Evolutionary conservation across 2,329 filamentous ascomycete species (phyloP), one percentile per base, ranked within the genome.

Genomic region (Aspergillus sp.): DNA sequence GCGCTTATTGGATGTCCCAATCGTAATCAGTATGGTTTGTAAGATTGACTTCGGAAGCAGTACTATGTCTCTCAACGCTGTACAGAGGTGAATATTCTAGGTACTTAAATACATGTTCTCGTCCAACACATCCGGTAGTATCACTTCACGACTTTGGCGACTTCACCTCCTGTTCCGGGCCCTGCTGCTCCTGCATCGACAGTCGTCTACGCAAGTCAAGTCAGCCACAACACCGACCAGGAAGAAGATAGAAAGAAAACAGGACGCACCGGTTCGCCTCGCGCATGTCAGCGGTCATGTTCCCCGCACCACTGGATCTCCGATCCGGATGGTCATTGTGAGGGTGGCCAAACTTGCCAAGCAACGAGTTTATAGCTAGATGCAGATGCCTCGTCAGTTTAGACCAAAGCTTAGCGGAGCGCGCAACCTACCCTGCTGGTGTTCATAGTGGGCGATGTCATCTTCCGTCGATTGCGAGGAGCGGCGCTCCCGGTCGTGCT

Each of bases 341-440:
- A 6, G 56, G 23, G 5, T 50, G 54, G 2, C 56, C 56, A 21
- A 58, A 56, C 14, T 45, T 56, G 3, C 54, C 54, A 60, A 86
- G 79, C 2, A 83, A 82, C 1, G 86, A 68, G 58, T 87, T 87
- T 59, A 88, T 7, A 79, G 69, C 84, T 83, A 31, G n/a, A n/a
- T 3, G 16, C 36, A 17, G 2, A 40, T 48, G 45, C 14, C n/a
- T 16, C 13, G 23, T 31, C 21, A 19, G 13, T 25, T 17, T 41
- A 19, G 25, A 29, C 29, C n/a, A 7, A 34, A 19, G 14, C 1
- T 20, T 16, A 13, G 21, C 32, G 14, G 3, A n/a, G 21, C 14
- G n/a, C 11, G 19, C 19, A 20, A 41, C 53, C 9, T 50, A 59
- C 57, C 47, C 23, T 50, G 46, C 29, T 59, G 53, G 14, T 31